Conservation (phyloP, 202 grass and related monocot species). For the Bolboschoenoplectus hybrid region DNA sequence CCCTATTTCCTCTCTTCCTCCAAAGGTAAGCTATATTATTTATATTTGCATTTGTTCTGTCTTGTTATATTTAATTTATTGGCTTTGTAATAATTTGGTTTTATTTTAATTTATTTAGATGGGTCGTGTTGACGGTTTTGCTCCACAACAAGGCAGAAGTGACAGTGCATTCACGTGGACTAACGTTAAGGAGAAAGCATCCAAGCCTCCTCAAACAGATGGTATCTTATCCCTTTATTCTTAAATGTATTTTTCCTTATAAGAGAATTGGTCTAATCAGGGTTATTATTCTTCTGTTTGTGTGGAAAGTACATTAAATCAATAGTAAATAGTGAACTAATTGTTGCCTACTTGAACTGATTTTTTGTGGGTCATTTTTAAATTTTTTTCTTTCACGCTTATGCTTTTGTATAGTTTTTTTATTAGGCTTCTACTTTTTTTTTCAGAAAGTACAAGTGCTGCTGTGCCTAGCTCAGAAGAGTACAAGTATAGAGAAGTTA, state of each 20-base stretch:
- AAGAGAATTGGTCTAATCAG: conserved; percentile 15
- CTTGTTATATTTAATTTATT: conserved; percentile 17
- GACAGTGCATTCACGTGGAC: conserved; percentile 77
- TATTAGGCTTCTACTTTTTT: conserved; percentile 30
- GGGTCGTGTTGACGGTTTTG: conserved; percentile 73
- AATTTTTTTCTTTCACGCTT: neutral
- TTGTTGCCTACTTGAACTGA: conserved; percentile 22
- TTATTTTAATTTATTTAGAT: conserved; percentile 56
- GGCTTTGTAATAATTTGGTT: conserved; percentile 41
- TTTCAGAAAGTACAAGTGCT: conserved; percentile 56
- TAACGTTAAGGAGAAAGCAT: conserved; percentile 63
- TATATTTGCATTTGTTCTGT: conserved; percentile 17
- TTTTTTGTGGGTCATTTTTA: conserved; percentile 31
- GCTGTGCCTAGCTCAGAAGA: conserved; percentile 48
- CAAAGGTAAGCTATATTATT: conserved; percentile 49
- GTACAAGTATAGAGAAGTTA: conserved; percentile 66
- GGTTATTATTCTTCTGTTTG: neutral
- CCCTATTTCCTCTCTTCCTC: conserved; percentile 61
- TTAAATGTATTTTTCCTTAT: neutral
- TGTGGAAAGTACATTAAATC: neutral
- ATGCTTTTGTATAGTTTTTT: conserved; percentile 28
- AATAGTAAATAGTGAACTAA: conserved; percentile 19
- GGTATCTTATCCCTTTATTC: conserved; percentile 56
- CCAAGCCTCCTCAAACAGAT: conserved; percentile 42
- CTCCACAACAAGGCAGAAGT: conserved; percentile 72